Conservation (phyloP, 768 basidiomycete genomes). For the Lentinula boryana region DNA sequence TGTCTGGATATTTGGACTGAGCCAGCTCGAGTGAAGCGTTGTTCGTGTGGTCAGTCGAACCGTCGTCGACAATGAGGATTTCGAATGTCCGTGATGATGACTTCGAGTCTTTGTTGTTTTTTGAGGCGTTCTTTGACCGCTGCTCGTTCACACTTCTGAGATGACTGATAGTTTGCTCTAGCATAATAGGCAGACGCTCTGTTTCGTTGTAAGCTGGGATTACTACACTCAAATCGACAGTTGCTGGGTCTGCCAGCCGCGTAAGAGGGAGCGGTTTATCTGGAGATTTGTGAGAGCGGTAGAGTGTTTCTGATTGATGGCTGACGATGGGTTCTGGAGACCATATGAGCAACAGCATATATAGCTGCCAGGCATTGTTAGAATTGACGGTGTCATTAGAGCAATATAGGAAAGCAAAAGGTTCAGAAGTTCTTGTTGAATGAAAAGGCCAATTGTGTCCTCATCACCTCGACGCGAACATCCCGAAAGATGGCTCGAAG, state of each 20-base stretch:
- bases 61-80: conserved; percentile 87
- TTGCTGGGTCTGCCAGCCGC: conserved; percentile 45
- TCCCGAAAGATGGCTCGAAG: conserved; percentile 38
- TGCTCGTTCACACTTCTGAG: conserved; percentile 35
- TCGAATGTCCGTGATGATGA: conserved; percentile 46
- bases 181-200: conserved; percentile 79
- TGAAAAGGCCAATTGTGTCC: conserved; percentile 48
- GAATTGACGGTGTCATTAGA: neutral
- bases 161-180: conserved; percentile 66
- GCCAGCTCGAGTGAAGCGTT: conserved; percentile 61
- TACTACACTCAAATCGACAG: conserved; percentile 72
- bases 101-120: neutral
- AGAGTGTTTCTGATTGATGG: conserved; percentile 62
- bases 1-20: conserved; percentile 35
- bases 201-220: conserved; percentile 93
- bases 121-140: conserved; percentile 22
- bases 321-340: conserved; percentile 66
- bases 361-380: conserved; percentile 42
- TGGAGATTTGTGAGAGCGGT: conserved; percentile 51
- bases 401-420: conserved; percentile 32
- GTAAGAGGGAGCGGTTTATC: conserved; percentile 51
- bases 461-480: conserved; percentile 30
- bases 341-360: conserved; percentile 64
- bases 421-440: conserved; percentile 21
- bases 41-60: conserved; percentile 73